Base-by-base conservation (phyloP, 768 basidiomycete species). In the Filobasidium floriforme region DNA sequence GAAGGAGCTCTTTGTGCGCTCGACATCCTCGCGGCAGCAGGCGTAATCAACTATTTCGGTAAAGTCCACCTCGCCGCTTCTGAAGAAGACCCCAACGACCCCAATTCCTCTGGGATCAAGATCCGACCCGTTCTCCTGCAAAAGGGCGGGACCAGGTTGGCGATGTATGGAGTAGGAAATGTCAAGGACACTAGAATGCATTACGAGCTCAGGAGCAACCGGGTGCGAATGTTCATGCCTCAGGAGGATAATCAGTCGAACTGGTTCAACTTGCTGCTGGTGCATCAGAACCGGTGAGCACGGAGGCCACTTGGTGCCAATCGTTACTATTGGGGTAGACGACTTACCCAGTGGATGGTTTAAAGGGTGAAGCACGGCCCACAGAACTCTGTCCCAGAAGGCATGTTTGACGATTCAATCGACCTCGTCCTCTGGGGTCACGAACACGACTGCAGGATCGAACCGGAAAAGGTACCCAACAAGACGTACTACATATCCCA, bases 381-480 rank as follows among this genome's bases (percentile, higher is more conserved):
- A 19, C 91, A 97, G 76, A 89, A 92, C 71, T 91, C 84, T 14
- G 93, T 98, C 0, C 92, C 94, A 9, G 96, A 98, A 73, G 89
- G 89, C 67, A 89, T 97, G 86, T 99, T 99, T 71, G 94, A 98
- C 74, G 91, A 99, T 74, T 88, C 87, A 72, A 83, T 97, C 41
- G 86, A 97, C 72, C 83, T 99, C 18, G 90, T 99, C 7, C 82
- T 99, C 1, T 99, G 96, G 96, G 96, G 96, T 7, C 96, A 99
- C 76, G 96, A 99, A 77, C 96, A 99, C 75, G 96, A 98, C 77
- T 98, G 94, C 73, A 85, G 93, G 37, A 89, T 94, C 62, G 81
- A 86, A 1, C 94, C 96, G 0, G 91, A 96, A 73, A 84, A 86
- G 6, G 94, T 99, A 9, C 87, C 90, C 4, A 92, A 90, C 14